These are phyloP conservation scores for Penicillium sp. DNA, from an alignment of 2,329 filamentous ascomycete species.

Conservation along the genomic window DNA sequence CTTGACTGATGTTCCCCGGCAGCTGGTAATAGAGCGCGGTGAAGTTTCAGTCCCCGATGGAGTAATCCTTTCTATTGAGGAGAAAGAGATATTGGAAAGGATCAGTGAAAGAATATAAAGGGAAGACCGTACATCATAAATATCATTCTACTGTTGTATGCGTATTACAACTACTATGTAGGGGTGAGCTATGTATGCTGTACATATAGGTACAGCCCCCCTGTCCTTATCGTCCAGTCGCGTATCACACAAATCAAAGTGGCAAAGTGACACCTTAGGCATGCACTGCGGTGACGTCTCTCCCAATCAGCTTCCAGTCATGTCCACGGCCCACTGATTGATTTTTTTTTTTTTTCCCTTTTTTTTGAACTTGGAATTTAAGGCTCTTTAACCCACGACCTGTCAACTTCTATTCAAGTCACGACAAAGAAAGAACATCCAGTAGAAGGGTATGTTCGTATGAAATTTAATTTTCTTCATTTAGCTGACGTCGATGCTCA, in stretches of 20 bases:
- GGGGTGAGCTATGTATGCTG: neutral
- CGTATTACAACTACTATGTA: neutral
- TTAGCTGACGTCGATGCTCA: constrained; percentile 14
- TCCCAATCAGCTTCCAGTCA: constrained; percentile 6
- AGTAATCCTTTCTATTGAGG: constrained; percentile 34
- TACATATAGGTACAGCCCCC: neutral
- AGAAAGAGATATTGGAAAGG: constrained; percentile 32
- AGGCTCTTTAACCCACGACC: neutral
- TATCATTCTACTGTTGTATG: neutral
- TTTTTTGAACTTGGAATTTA: neutral
- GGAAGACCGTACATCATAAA: neutral
- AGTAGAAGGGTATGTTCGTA: neutral
- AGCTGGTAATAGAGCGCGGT: constrained; percentile 32
- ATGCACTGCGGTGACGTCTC: constrained; percentile 9
- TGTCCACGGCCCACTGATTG: constrained; percentile 5
- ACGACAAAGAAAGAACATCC: neutral
- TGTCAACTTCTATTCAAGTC: neutral
- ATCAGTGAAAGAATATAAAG: constrained; percentile 36
- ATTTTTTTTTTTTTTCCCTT: constrained; percentile 15
- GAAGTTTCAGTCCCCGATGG: constrained; percentile 35
- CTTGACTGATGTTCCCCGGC: constrained; percentile 24
- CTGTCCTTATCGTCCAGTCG: constrained; percentile 2
- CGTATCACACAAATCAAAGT: constrained; percentile 3
- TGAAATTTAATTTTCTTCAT: neutral
- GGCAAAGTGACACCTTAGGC: constrained; percentile 9